phyloP scores from a whole-genome alignment of 2,329 filamentous ascomycete species.

The Xylaria sp. region DNA sequence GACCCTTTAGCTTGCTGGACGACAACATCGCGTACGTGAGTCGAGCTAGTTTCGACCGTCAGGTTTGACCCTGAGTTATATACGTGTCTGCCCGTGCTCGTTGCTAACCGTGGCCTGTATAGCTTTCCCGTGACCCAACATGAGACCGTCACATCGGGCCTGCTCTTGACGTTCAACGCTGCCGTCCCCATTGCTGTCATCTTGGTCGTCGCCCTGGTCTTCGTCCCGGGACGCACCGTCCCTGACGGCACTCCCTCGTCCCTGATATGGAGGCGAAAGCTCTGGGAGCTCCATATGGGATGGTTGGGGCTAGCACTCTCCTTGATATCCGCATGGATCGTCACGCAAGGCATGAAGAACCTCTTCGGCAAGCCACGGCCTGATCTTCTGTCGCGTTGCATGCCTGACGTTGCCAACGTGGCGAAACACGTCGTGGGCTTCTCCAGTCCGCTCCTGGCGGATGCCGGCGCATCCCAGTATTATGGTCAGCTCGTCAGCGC shows the following conservation, averaged over 20 bases:
- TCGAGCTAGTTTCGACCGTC: background rate
- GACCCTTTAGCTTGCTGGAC: conserved; percentile 78
- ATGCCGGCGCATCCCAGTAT: conserved; percentile 43
- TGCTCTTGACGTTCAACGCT: conserved; percentile 72
- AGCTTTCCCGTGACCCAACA: conserved; percentile 76
- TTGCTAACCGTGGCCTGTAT: conserved; percentile 13
- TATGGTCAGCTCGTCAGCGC: conserved; percentile 78
- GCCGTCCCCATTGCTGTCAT: conserved; percentile 75
- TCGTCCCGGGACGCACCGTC: conserved; percentile 79
- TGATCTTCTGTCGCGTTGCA: conserved; percentile 82
- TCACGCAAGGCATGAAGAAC: conserved; percentile 88
- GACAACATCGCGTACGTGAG: conserved; percentile 75
- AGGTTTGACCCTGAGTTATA: background rate
- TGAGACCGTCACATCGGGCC: conserved; percentile 76
- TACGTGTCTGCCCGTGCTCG: background rate
- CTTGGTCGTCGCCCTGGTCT: conserved; percentile 71
- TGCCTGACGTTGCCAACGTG: conserved; percentile 76
- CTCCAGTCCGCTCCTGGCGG: conserved; percentile 51
- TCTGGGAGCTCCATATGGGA: conserved; percentile 91
- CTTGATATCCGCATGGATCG: conserved; percentile 77
- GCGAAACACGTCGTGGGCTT: conserved; percentile 68
- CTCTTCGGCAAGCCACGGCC: conserved; percentile 77
- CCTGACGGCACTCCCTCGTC: conserved; percentile 69
- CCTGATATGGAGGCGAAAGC: conserved; percentile 80
- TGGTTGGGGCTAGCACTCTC: conserved; percentile 84